Evolutionary conservation across 371 early-diverging fungal species (phyloP).

Genomic region (Phascolomyces articulosus): DNA sequence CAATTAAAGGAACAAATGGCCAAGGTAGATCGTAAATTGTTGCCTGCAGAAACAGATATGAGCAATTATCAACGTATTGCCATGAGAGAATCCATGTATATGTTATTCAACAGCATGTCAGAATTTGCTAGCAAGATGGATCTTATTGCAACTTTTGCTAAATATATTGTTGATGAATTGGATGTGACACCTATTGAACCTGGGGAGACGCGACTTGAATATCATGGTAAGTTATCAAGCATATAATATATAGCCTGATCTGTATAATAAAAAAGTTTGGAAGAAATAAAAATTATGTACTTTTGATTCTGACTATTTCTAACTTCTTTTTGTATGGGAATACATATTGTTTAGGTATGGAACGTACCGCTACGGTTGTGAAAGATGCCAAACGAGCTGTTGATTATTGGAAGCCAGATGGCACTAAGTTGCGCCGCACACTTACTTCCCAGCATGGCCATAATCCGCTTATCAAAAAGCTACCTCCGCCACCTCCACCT

Average conservation of each 20-base stretch:
- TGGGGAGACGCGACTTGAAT: constrained; percentile 26
- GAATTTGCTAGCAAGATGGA: constrained; percentile 47
- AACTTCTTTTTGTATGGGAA: neutral
- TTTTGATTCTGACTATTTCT: too few species aligned
- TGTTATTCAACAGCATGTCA: constrained; percentile 45
- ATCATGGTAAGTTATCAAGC: constrained; percentile 26
- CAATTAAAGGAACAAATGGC: constrained; percentile 34
- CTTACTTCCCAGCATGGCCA: constrained; percentile 39
- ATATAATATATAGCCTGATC: too few species aligned
- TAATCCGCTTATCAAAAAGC: constrained; percentile 35
- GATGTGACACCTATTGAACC: constrained; percentile 34
- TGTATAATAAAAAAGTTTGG: too few species aligned
- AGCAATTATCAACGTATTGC: constrained; percentile 45
- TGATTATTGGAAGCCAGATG: constrained; percentile 38
- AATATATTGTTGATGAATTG: constrained; percentile 47
- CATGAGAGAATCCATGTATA: constrained; percentile 41
- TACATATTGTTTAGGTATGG: constrained; percentile 10
- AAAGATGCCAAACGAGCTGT: constrained; percentile 34
- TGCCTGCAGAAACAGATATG: constrained; percentile 35
- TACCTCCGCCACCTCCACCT: constrained; percentile 25
- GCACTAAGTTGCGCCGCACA: constrained; percentile 34
- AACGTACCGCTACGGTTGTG: constrained; percentile 33
- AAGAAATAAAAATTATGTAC: too few species aligned
- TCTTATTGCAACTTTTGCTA: constrained; percentile 43
- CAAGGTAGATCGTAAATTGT: constrained; percentile 26